Percentiles rank a stretch among this genome's conserved stretches.
These are phyloP conservation scores for Rhizophagus clarus DNA, from an alignment of 192 early-diverging fungal species.

Conservation along the genomic window DNA sequence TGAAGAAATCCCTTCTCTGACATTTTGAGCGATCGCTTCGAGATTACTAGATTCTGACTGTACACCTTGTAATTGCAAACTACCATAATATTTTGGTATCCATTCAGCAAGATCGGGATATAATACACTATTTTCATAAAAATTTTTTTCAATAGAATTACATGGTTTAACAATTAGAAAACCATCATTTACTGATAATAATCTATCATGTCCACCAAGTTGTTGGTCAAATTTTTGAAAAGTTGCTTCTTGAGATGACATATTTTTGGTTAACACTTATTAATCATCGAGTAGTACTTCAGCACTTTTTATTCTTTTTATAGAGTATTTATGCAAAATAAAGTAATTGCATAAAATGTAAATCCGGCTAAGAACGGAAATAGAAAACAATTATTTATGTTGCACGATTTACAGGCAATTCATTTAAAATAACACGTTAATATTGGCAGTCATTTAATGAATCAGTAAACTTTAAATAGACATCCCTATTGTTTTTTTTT, in stretches of 20 bases:
- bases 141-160: conserved; percentile 62
- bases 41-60: conserved; percentile 28
- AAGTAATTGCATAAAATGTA: too few species aligned
- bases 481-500: too few species aligned
- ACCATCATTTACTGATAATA: conserved; percentile 60
- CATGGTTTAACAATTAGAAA: conserved; percentile 75
- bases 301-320: background rate
- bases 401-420: too few species aligned
- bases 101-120: conserved; percentile 58
- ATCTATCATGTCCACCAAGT: conserved; percentile 79
- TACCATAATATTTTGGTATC: conserved; percentile 72
- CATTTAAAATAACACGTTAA: too few species aligned
- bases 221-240: conserved; percentile 49
- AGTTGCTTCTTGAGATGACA: background rate
- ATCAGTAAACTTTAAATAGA: too few species aligned
- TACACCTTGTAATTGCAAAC: conserved; percentile 34
- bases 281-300: background rate
- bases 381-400: too few species aligned
- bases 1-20: background rate
- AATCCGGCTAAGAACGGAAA: too few species aligned
- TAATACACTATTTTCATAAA: conserved; percentile 66
- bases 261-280: background rate
- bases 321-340: background rate
- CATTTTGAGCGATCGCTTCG: background rate
- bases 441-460: too few species aligned